phyloP scores from a whole-genome alignment of 169 alveolate species.

The Plasmodium berghei region DNA sequence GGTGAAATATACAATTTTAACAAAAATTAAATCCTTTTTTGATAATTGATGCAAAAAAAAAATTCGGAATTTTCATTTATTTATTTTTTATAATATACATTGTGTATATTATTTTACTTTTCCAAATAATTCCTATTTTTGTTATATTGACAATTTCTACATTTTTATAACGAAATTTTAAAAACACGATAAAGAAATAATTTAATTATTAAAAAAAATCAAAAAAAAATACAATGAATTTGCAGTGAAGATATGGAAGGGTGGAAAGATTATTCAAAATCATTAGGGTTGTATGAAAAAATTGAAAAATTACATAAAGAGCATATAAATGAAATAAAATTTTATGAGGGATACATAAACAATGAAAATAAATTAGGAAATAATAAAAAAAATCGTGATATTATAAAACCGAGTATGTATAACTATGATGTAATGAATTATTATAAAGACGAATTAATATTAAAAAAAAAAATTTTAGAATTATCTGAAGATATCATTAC shows the following conservation, averaged over 20 bases:
- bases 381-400: slow-evolving; percentile 15
- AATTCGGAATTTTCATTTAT: too few species aligned
- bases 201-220: too few species aligned
- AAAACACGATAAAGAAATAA: too few species aligned
- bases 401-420: slow-evolving; percentile 62
- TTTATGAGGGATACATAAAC: not conserved
- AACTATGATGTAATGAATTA: slow-evolving; percentile 66
- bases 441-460: slow-evolving; percentile 60
- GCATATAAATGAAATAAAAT: slow-evolving; percentile 9
- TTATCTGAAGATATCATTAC: slow-evolving; percentile 63
- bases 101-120: too few species aligned
- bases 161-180: too few species aligned
- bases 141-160: too few species aligned
- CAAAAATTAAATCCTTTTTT: too few species aligned
- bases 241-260: slow-evolving; percentile 33
- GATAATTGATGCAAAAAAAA: too few species aligned
- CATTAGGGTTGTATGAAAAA: slow-evolving; percentile 49
- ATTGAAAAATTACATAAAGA: slow-evolving; percentile 56
- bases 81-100: too few species aligned
- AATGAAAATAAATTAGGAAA: not conserved
- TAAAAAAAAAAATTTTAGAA: slow-evolving; percentile 59
- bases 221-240: not conserved
- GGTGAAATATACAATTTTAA: too few species aligned
- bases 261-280: slow-evolving; percentile 62
- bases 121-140: too few species aligned